These are phyloP conservation scores for Trichoderma cornu-damae DNA, from an alignment of 2,329 filamentous ascomycete genomes.

Conservation along the genomic window DNA sequence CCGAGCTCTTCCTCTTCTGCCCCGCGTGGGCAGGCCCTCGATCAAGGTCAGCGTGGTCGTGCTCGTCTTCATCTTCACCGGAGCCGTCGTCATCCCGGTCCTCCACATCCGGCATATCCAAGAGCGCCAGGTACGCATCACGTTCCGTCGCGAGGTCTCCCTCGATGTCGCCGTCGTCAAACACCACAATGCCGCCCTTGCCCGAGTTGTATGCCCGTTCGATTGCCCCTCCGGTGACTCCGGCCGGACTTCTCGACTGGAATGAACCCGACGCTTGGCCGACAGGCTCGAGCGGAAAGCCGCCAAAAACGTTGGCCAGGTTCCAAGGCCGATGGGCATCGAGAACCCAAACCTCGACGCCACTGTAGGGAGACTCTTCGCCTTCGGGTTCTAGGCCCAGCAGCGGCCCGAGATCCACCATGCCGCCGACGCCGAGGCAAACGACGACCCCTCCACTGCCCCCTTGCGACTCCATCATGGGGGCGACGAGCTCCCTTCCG, in stretches of 20 bases:
- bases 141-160: constrained; percentile 69
- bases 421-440: constrained; percentile 85
- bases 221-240: constrained; percentile 70
- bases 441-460: constrained; percentile 85
- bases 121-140: constrained; percentile 77
- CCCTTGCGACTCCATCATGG: constrained; percentile 80
- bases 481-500: constrained; percentile 71
- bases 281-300: constrained; percentile 53
- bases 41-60: constrained; percentile 40
- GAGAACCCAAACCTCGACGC: constrained; percentile 93
- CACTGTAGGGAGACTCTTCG: constrained; percentile 64
- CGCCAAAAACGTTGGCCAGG: constrained; percentile 84
- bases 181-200: constrained; percentile 84
- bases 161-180: constrained; percentile 93
- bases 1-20: constrained; percentile 75
- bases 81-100: constrained; percentile 64
- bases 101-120: constrained; percentile 86
- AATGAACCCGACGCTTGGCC: constrained; percentile 44
- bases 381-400: constrained; percentile 64
- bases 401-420: constrained; percentile 78
- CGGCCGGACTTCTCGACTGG: constrained; percentile 51
- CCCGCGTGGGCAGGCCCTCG: constrained; percentile 42
- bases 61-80: constrained; percentile 43
- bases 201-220: constrained; percentile 67
- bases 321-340: constrained; percentile 95